These are phyloP conservation scores for Antrodiella citrinella DNA, from an alignment of 768 basidiomycete genomes.

Conservation along the genomic window DNA sequence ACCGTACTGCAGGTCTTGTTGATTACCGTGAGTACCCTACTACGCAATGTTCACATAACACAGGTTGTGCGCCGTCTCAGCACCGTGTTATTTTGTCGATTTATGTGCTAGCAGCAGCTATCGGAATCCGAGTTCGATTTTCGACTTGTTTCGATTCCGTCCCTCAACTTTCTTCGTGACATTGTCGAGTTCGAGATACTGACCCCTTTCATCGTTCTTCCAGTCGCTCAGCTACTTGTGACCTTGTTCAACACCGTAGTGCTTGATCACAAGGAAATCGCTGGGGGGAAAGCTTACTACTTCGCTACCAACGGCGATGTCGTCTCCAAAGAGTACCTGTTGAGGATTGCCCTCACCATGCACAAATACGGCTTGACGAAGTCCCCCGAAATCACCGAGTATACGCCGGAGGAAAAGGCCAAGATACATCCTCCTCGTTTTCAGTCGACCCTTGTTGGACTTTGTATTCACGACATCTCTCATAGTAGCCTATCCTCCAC, in stretches of 20 bases:
- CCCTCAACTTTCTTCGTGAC: too few species aligned
- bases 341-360: conserved; percentile 26
- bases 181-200: too few species aligned
- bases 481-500: neutral
- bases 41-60: too few species aligned
- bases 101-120: too few species aligned
- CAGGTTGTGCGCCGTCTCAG: too few species aligned
- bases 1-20: neutral
- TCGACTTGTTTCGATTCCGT: too few species aligned
- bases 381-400: conserved; percentile 30
- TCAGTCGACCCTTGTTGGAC: conserved; percentile 28
- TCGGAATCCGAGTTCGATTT: too few species aligned
- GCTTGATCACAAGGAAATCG: conserved; percentile 12
- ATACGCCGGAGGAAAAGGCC: conserved; percentile 32
- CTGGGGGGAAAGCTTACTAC: conserved; percentile 26
- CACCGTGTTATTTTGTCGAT: too few species aligned
- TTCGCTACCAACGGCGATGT: conserved; percentile 24
- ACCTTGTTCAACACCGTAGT: conserved; percentile 30
- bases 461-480: neutral
- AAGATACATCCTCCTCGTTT: too few species aligned
- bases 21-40: too few species aligned
- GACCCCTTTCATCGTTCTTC: neutral
- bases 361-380: conserved; percentile 16
- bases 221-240: conserved; percentile 31
- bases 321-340: conserved; percentile 22